Evolutionary conservation across 148 eudicot genomes (phyloP), one percentile per base, ranked within the genome.

Genomic region (Cornus florida): DNA sequence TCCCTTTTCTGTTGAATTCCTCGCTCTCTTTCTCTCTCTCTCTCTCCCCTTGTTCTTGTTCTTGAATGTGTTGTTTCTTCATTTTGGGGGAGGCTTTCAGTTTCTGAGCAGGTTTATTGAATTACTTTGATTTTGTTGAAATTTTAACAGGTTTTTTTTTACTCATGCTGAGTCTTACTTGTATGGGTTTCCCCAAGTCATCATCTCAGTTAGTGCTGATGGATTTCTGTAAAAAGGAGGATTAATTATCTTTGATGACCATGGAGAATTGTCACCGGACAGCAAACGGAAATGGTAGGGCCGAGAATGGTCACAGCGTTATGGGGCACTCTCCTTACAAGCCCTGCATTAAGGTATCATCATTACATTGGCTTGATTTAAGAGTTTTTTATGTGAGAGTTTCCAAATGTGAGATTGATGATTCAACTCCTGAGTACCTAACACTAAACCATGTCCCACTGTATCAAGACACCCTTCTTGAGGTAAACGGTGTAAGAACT

Each of bases 381-480:
- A 81, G 91, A 77, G 96, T 94, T 17, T 90, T 94, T 32, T 94
- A 94, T 72, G 91, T 92, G 73, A 87, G 96, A 78, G 74, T 94
- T 70, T 86, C 88, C 86, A 89, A 88, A 31, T 89, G 88, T 77
- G 86, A 79, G 65, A 71, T 94, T 31, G 89, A 87, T 79, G 91
- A 86, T 80, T 89, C 91, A 3, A 89, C 92, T 28, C 92, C 98
- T 0, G 91, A 88, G 41, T 78, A 78, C 78, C 98, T 92, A 24
- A 88, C 91, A 5, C 76, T 94, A 48, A 94, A 90, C 78, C 94
- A 90, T 81, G 76, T 87, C 69, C 97, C 94, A 17, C 72, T 94
- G 77, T 83, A 82, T 77, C 93, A 79, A 5, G 89, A 94, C 35
- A 88, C 98, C 33, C 91, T 94, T 75, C 84, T 94, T 67, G 97